Conservation (phyloP, 345 rosid genomes). For the Erodium maritimum region DNA sequence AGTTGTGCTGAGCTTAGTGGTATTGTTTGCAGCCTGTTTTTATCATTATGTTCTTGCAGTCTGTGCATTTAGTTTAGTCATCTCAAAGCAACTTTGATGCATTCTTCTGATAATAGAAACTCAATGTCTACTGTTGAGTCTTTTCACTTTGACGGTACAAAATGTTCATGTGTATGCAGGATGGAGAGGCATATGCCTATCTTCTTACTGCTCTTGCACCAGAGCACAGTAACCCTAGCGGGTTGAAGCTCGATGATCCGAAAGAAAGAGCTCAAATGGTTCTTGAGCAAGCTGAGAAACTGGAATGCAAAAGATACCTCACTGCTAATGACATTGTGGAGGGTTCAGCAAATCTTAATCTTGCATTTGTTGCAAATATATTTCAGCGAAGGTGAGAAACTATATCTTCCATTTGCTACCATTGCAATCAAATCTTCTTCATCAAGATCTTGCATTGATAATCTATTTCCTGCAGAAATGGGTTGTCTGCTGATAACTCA, state of each 20-base stretch:
- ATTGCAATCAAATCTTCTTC: not conserved
- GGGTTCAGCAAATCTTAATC: conserved; percentile 94
- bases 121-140: too few relatives aligned
- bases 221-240: conserved; percentile 43
- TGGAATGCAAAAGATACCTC: conserved; percentile 82
- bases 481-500: conserved; percentile 48
- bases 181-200: conserved; percentile 92
- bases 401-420: not conserved
- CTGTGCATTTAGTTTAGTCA: not conserved
- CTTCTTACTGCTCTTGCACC: conserved; percentile 93
- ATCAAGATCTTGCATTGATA: not conserved
- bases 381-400: conserved; percentile 71
- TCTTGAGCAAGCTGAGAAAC: conserved; percentile 88
- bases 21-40: not conserved
- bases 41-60: not conserved
- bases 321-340: conserved; percentile 88
- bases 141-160: conserved; percentile 13
- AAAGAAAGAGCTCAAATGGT: conserved; percentile 67
- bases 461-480: conserved; percentile 55
- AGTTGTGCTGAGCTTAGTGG: not conserved
- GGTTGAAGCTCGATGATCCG: conserved; percentile 50
- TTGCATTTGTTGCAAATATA: conserved; percentile 92
- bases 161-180: conserved; percentile 37
- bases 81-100: not conserved
- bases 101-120: not conserved